These are phyloP conservation scores for Porodaedalea pini DNA, from an alignment of 1,284 basidiomycete genomes.

Conservation along the genomic window DNA sequence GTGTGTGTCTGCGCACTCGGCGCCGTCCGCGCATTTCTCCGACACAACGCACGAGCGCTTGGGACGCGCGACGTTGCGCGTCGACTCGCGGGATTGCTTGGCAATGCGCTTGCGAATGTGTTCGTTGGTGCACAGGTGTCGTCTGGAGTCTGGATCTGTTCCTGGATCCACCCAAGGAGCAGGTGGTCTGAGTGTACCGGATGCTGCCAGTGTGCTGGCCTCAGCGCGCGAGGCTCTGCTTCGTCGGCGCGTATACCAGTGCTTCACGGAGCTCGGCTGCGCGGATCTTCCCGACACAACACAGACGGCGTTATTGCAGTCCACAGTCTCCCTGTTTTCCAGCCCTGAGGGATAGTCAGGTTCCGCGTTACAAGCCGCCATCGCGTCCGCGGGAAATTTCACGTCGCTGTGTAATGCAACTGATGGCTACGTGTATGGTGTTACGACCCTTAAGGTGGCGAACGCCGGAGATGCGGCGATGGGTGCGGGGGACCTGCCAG, in stretches of 20 bases:
- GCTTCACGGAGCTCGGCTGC: conserved; percentile 80
- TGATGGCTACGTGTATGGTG: conserved; percentile 92
- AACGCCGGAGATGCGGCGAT: conserved; percentile 39
- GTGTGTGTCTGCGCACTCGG: conserved; percentile 89
- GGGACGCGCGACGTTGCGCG: conserved; percentile 90
- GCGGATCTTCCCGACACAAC: conserved; percentile 78
- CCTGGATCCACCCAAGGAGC: neutral
- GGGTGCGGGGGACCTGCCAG: conserved; percentile 31
- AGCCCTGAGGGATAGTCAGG: conserved; percentile 78
- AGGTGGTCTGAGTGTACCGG: conserved; percentile 41
- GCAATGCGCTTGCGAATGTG: conserved; percentile 82
- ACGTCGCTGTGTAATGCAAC: conserved; percentile 81
- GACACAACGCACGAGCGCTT: conserved; percentile 71
- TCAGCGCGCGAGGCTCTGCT: conserved; percentile 79
- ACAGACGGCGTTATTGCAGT: conserved; percentile 80
- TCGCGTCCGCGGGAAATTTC: conserved; percentile 85
- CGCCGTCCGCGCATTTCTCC: conserved; percentile 85
- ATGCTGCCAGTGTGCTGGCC: conserved; percentile 25
- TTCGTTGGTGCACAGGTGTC: conserved; percentile 53
- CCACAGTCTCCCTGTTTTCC: conserved; percentile 78
- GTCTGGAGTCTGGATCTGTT: conserved; percentile 28
- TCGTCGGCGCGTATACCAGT: conserved; percentile 84
- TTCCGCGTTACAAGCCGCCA: conserved; percentile 88
- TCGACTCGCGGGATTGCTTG: conserved; percentile 81
- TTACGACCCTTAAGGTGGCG: conserved; percentile 67